Conservation (phyloP, 164 flowering plant species). For the Liquidambar formosana region DNA sequence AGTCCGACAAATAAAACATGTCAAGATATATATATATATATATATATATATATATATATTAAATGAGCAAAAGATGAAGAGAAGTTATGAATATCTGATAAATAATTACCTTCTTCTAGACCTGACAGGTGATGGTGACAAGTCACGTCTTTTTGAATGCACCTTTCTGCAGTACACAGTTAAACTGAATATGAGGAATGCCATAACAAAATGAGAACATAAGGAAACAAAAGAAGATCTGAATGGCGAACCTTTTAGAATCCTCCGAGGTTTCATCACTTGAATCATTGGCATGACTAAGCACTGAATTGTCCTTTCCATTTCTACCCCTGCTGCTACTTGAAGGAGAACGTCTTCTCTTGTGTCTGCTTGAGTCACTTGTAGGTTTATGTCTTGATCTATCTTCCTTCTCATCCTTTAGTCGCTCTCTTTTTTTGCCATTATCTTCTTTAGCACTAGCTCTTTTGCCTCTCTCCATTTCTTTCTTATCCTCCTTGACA, state of each 20-base stretch:
- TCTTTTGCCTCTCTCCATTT: constrained; percentile 42
- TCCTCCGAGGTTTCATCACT: constrained; percentile 65
- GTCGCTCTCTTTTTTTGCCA: constrained; percentile 47
- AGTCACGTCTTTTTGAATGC: constrained; percentile 45
- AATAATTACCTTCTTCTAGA: constrained; percentile 62
- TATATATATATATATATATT: too few species aligned
- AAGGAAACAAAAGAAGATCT: background rate
- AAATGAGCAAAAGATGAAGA: background rate
- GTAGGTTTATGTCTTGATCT: constrained; percentile 47
- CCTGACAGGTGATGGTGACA: constrained; percentile 70
- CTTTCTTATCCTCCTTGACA: constrained; percentile 51
- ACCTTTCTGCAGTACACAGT: constrained; percentile 50
- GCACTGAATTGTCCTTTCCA: constrained; percentile 46
- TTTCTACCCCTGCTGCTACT: constrained; percentile 51
- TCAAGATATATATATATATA: too few species aligned
- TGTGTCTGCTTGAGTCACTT: constrained; percentile 55
- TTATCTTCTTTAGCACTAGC: constrained; percentile 41
- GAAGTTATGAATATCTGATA: background rate
- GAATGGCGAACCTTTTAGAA: constrained; percentile 56
- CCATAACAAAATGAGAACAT: background rate
- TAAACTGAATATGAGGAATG: constrained; percentile 17
- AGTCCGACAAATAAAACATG: background rate
- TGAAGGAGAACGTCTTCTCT: constrained; percentile 67
- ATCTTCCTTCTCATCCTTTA: constrained; percentile 57
- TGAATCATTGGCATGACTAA: constrained; percentile 42